Evolutionary conservation across 495 filamentous ascomycete species (phyloP).

Genomic region (Talaromyces nanjingensis): DNA sequence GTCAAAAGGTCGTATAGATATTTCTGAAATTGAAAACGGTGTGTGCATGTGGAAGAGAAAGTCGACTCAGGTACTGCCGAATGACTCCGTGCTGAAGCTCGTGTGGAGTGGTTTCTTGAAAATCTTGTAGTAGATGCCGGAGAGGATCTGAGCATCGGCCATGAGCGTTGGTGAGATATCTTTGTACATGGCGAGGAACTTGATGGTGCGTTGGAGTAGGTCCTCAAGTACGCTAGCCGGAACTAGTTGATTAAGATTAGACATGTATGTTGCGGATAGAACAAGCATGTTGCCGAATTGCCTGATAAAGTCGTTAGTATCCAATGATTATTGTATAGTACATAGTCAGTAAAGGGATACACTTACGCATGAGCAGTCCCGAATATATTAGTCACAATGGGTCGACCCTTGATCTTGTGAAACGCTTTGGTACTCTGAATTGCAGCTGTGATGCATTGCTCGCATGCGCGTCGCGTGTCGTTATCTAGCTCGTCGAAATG

Average conservation of each 20-base stretch:
- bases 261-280: slow-evolving; percentile 69
- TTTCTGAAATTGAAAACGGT: not conserved
- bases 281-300: slow-evolving; percentile 97
- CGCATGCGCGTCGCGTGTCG: slow-evolving; percentile 43
- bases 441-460: slow-evolving; percentile 62
- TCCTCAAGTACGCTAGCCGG: slow-evolving; percentile 30
- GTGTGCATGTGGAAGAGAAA: not conserved
- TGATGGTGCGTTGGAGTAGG: slow-evolving; percentile 57
- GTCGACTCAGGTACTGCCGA: not conserved
- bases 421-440: slow-evolving; percentile 84
- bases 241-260: slow-evolving; percentile 46
- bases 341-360: too few relatives aligned
- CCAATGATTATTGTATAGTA: too few relatives aligned
- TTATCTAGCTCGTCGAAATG: not conserved
- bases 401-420: slow-evolving; percentile 60
- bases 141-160: slow-evolving; percentile 61
- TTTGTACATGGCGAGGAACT: slow-evolving; percentile 54
- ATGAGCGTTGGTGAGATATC: slow-evolving; percentile 60
- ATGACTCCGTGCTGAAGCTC: slow-evolving; percentile 12
- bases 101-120: slow-evolving; percentile 26
- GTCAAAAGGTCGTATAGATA: not conserved
- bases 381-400: slow-evolving; percentile 88
- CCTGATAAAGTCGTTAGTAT: slow-evolving; percentile 33
- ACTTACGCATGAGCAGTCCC: slow-evolving; percentile 95
- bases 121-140: slow-evolving; percentile 49